Conservation (phyloP, 495 filamentous ascomycete species). For the Aspergillus heteromorphus region DNA sequence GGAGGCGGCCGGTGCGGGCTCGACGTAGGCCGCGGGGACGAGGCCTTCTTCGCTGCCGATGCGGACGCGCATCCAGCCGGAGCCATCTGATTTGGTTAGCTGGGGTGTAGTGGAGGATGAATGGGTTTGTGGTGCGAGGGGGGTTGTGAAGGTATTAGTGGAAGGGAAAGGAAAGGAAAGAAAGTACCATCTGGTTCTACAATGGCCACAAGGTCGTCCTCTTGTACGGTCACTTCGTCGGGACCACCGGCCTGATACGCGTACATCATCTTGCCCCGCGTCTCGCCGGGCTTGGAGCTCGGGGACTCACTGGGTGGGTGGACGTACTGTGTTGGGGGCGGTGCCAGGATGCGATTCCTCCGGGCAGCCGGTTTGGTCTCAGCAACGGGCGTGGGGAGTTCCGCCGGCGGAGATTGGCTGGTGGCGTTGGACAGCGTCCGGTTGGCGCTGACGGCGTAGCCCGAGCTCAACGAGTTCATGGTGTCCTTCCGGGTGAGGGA, state of each 20-base stretch:
- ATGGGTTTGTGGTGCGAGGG: no score
- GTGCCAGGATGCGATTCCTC: conserved; percentile 73
- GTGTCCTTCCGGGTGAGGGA: conserved; percentile 76
- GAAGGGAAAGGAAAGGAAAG: not conserved
- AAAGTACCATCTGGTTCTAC: conserved; percentile 79
- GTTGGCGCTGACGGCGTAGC: conserved; percentile 74
- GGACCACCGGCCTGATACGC: conserved; percentile 69
- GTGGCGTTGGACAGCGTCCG: conserved; percentile 62
- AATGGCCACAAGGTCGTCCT: conserved; percentile 68
- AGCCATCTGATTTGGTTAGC: conserved; percentile 58
- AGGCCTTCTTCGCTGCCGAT: conserved; percentile 65
- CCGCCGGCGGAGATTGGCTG: conserved; percentile 12
- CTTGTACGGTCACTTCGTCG: conserved; percentile 75
- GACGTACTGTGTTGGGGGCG: conserved; percentile 76
- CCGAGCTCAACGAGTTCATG: conserved; percentile 88
- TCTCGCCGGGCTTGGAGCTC: conserved; percentile 41
- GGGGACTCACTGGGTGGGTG: conserved; percentile 30
- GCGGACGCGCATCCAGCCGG: conserved; percentile 83
- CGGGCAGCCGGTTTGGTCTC: conserved; percentile 40
- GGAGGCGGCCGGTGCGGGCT: conserved; percentile 45
- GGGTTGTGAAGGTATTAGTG: no score
- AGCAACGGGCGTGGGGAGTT: conserved; percentile 24
- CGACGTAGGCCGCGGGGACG: conserved; percentile 80
- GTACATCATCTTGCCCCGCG: conserved; percentile 85
- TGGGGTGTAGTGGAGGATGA: not conserved